Percentiles rank a stretch among this genome's conserved stretches.
Conservation (phyloP, 2,329 filamentous ascomycete species). For the Pseudogymnoascus sp. region DNA sequence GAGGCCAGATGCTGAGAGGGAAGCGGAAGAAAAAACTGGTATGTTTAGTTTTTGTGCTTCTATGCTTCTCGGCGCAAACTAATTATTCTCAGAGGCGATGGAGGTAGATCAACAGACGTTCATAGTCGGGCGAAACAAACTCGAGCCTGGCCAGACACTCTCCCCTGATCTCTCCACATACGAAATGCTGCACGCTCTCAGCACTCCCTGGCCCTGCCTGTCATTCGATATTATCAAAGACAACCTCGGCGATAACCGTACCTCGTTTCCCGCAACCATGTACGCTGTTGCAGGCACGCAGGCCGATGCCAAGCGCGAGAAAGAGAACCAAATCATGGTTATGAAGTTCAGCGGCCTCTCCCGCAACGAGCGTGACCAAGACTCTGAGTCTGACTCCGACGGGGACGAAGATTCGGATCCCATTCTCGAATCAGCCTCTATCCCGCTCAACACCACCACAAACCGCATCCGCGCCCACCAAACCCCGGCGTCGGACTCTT, state of each 20-base stretch:
- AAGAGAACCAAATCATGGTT: constrained; percentile 89
- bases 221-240: constrained; percentile 91
- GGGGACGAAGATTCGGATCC: constrained; percentile 67
- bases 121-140: constrained; percentile 87
- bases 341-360: constrained; percentile 93
- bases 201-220: constrained; percentile 91
- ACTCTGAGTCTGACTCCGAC: constrained; percentile 60
- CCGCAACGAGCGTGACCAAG: constrained; percentile 65
- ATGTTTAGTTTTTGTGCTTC: constrained; percentile 22
- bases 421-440: constrained; percentile 85
- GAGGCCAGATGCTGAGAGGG: constrained; percentile 80
- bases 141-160: constrained; percentile 83
- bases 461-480: constrained; percentile 91
- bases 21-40: constrained; percentile 77
- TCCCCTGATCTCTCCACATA: constrained; percentile 91
- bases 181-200: constrained; percentile 92
- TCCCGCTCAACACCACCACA: constrained; percentile 77
- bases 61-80: constrained; percentile 11
- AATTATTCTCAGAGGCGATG: constrained; percentile 57
- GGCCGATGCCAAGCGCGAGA: constrained; percentile 63
- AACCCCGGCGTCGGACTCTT: constrained; percentile 60
- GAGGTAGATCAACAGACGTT: constrained; percentile 91
- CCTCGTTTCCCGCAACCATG: constrained; percentile 88
- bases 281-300: constrained; percentile 94
- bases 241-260: constrained; percentile 76